Evolutionary conservation across 495 filamentous ascomycete species (phyloP), one percentile per base, ranked within the genome.

Genomic region (Hypoxylon fragiforme): DNA sequence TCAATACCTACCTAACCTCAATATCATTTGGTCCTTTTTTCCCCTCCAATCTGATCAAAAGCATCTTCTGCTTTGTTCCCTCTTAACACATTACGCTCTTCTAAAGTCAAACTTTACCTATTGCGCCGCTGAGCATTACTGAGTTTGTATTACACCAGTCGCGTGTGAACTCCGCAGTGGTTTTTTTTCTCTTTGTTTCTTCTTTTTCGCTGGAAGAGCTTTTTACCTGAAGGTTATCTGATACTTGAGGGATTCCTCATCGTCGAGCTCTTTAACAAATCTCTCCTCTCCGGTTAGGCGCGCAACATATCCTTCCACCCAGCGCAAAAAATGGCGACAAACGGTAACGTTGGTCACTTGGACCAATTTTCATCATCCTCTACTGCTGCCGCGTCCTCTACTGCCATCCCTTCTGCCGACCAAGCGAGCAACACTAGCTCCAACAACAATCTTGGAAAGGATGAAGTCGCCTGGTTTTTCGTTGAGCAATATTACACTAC

Each of bases 401-500:
- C 36, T 21, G 38, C 57, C 19, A 30, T 37, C 40, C 15, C 24
- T 32, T 39, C 50, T 19, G 50, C 58, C 28, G 52, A 59, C 49
- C 39, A 46, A 31, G 32, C 63, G 2, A 35, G 47, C 55, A 48
- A 44, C 36, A 50, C 58, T 24, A 65, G 26, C 44, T 35, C 48
- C 39, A 57, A 34, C 26, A 63, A 52, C 58, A 67, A 67, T 24
- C 71, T 77, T 9, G 62, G 71, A 36, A 95, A 94, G 70, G 89
- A 92, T 71, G 90, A 97, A 73, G 89, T 98, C 44, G 94, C 91
- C 63, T 98, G 94, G 94, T 97, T 91, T 72, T 98, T 98, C 59
- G 94, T 97, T 26, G 95, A 98, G 80, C 91, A 96, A 68, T 97
- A 95, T 78, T 98, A 98, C 72, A 97, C 90, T 55, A 98, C 90